Conservation (phyloP, 2,329 filamentous ascomycete genomes). For the Cadophora malorum region DNA sequence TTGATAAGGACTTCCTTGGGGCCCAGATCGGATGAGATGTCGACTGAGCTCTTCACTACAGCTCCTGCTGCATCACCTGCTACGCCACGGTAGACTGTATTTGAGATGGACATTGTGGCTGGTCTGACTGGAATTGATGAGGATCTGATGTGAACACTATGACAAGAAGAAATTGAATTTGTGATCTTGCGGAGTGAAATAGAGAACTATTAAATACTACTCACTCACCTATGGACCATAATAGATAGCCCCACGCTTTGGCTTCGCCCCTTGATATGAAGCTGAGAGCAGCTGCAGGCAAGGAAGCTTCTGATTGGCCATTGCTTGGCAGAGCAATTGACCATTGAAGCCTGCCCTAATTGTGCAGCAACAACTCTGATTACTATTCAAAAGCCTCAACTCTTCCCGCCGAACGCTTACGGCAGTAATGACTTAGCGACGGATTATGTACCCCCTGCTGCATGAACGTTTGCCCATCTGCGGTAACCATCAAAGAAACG, state of each 20-base stretch:
- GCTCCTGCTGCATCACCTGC: constrained; percentile 17
- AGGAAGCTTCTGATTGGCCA: not conserved
- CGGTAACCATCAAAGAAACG: not conserved
- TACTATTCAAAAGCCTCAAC: not conserved
- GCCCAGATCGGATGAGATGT: constrained; percentile 22
- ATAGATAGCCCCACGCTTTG: not conserved
- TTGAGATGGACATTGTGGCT: constrained; percentile 1
- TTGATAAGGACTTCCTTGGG: constrained; percentile 64
- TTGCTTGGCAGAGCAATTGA: not conserved
- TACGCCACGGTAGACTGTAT: constrained; percentile 23
- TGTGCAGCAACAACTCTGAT: not conserved
- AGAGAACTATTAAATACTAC: not conserved
- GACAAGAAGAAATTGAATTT: not conserved
- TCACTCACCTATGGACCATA: not conserved
- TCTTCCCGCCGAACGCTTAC: not conserved
- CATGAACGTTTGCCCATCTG: not conserved
- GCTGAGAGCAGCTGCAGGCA: not conserved
- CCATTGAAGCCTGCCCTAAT: not conserved
- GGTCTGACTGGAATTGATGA: not conserved
- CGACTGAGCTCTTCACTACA: constrained; percentile 22
- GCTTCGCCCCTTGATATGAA: too few species aligned
- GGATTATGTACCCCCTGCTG: constrained; percentile 4
- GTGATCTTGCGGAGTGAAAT: not conserved
- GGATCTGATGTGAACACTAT: not conserved
- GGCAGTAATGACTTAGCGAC: constrained; percentile 6